Conservation (phyloP, 495 filamentous ascomycete genomes). For the Aspergillus sparsus region DNA sequence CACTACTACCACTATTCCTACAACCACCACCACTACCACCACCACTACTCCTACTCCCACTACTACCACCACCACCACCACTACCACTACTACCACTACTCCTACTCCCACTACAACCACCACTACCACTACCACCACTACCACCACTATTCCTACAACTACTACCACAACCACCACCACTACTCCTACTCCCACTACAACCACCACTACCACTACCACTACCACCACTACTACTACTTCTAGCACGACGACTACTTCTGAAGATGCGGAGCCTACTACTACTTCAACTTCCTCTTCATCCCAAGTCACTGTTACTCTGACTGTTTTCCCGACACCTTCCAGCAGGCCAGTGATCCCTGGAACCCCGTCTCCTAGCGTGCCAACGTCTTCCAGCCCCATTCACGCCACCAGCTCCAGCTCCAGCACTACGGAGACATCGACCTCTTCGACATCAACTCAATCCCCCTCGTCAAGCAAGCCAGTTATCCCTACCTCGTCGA, state of each 20-base stretch:
- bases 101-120: not conserved
- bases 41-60: not conserved
- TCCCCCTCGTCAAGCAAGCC: slow-evolving; percentile 4
- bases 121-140: slow-evolving; percentile 1
- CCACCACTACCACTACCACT: not conserved
- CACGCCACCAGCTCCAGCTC: not conserved
- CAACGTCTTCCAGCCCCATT: not conserved
- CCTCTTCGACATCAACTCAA: not conserved
- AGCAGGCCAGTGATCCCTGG: not conserved
- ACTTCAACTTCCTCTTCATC: slow-evolving; percentile 4
- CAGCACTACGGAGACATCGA: not conserved
- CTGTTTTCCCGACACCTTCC: slow-evolving; percentile 13
- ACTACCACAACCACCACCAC: not conserved
- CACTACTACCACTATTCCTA: slow-evolving; percentile 19
- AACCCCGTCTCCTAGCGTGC: not conserved
- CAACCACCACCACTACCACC: slow-evolving; percentile 12
- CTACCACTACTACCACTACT: not conserved
- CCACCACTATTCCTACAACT: not conserved
- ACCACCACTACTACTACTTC: not conserved
- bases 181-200: not conserved
- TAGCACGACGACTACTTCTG: not conserved
- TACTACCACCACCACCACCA: not conserved
- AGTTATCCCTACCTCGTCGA: slow-evolving; percentile 6
- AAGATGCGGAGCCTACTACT: not conserved
- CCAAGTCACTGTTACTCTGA: slow-evolving; percentile 9